Evolutionary conservation across 1,139 yeast genomes (phyloP).

Genomic region (Hemisphaericaspora xylanilytica): DNA sequence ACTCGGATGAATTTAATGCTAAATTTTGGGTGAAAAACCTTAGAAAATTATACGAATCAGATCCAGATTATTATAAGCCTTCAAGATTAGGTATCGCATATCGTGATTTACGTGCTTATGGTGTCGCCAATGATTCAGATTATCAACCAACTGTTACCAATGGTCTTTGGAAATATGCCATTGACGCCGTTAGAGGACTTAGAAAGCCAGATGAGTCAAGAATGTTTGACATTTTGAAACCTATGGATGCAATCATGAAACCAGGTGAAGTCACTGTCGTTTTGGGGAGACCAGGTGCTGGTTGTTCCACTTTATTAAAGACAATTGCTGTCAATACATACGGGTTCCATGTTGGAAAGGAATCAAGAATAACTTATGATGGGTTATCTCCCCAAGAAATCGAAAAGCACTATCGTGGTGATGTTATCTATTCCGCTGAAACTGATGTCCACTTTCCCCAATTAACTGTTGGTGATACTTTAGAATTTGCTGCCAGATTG

Average conservation of each 20-base stretch:
- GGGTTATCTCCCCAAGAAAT: slow-evolving; percentile 31
- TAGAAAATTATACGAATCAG: slow-evolving; percentile 51
- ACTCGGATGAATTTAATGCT: slow-evolving; percentile 11
- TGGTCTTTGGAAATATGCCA: slow-evolving; percentile 28
- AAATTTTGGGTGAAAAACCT: slow-evolving; percentile 71
- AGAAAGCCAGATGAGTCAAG: slow-evolving; percentile 28
- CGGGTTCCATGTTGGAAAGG: slow-evolving; percentile 61
- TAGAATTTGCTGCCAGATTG: slow-evolving; percentile 42
- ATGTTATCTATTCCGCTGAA: slow-evolving; percentile 53
- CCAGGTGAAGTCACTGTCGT: slow-evolving; percentile 77
- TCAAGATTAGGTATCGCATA: slow-evolving; percentile 68
- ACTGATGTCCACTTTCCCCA: slow-evolving; percentile 55
- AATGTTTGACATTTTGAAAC: slow-evolving; percentile 31
- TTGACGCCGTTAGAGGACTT: slow-evolving; percentile 20
- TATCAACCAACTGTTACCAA: slow-evolving; percentile 73
- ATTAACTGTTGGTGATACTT: slow-evolving; percentile 50
- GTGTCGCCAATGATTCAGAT: slow-evolving; percentile 74
- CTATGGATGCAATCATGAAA: slow-evolving; percentile 32
- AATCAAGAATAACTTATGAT: slow-evolving; percentile 40
- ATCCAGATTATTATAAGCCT: slow-evolving; percentile 65
- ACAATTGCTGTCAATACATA: slow-evolving; percentile 69
- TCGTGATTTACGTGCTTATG: slow-evolving; percentile 66
- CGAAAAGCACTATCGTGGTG: slow-evolving; percentile 33
- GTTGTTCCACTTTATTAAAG: slow-evolving; percentile 76
- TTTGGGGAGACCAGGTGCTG: slow-evolving; percentile 51